Conservation (phyloP, 1,284 basidiomycete species). For the Rhodotorula sp. region DNA sequence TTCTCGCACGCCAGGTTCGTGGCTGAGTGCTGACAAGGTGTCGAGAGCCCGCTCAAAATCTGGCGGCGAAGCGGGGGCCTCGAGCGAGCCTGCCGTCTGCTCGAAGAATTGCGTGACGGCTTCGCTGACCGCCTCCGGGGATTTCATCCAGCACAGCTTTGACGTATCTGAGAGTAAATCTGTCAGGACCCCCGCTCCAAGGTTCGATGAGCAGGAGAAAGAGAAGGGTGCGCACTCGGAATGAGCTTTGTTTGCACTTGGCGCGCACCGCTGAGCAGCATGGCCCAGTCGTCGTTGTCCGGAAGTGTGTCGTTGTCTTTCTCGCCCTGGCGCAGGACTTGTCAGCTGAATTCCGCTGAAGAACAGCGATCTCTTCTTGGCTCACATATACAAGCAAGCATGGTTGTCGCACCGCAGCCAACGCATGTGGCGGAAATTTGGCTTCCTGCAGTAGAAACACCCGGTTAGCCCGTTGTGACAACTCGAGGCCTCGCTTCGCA, state of each 20-base stretch:
- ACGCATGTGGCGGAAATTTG: background rate
- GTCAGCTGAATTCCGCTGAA: background rate
- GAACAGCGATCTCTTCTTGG: too few relatives aligned
- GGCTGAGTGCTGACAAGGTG: background rate
- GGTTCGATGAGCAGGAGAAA: accelerated
- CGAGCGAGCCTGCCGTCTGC: background rate
- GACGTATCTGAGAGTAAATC: background rate
- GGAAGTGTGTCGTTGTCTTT: background rate
- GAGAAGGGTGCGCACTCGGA: background rate
- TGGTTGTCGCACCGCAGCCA: constrained; percentile 2
- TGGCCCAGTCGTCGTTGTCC: background rate
- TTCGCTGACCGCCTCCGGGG: background rate
- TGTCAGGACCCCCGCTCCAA: too few relatives aligned
- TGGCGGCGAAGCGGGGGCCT: background rate
- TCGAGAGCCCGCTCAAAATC: constrained; percentile 6
- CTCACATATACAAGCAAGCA: constrained; percentile 7
- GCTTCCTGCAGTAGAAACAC: background rate
- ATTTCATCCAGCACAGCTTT: constrained; percentile 3
- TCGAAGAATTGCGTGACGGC: constrained; percentile 10
- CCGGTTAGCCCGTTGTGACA: background rate
- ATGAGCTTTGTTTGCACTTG: constrained; percentile 5
- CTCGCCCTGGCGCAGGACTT: background rate
- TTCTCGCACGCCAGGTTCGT: background rate
- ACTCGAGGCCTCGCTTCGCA: background rate
- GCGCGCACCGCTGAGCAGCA: background rate